These are phyloP conservation scores for Madurella fahalii DNA, from an alignment of 2,329 filamentous ascomycete genomes.

Conservation along the genomic window DNA sequence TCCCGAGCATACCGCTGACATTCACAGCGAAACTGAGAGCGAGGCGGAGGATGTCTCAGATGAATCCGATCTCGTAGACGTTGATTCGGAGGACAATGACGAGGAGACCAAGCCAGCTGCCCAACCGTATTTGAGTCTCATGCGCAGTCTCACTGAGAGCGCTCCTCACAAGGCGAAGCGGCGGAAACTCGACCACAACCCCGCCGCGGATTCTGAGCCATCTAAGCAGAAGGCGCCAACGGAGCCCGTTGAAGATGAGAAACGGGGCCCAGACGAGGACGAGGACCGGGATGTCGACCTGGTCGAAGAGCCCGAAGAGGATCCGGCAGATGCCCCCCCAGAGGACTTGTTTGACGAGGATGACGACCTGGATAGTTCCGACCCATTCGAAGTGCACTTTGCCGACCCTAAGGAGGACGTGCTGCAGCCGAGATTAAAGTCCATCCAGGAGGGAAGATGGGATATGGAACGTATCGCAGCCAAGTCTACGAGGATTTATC, in stretches of 20 bases:
- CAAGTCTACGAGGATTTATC: conserved; percentile 46
- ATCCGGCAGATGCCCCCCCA: conserved; percentile 34
- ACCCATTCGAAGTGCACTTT: conserved; percentile 83
- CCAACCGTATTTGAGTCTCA: conserved; percentile 53
- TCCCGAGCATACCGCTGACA: conserved; percentile 4
- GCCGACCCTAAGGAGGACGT: conserved; percentile 60
- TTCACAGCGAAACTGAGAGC: conserved; percentile 21
- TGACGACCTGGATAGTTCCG: conserved; percentile 45
- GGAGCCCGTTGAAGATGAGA: conserved; percentile 30
- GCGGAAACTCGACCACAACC: conserved; percentile 49
- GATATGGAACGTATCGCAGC: conserved; percentile 43
- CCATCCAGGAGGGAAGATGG: conserved; percentile 50
- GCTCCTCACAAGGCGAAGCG: conserved; percentile 48
- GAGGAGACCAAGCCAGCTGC: conserved; percentile 40
- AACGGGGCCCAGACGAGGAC: conserved; percentile 34
- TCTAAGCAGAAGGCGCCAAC: conserved; percentile 2
- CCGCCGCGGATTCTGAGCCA: conserved; percentile 16
- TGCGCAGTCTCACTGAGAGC: conserved; percentile 52
- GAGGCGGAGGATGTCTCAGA: conserved; percentile 12
- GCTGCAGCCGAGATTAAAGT: conserved; percentile 51
- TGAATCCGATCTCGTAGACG: conserved; percentile 31
- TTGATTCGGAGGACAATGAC: conserved; percentile 45
- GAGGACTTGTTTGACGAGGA: conserved; percentile 41
- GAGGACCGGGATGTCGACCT: conserved; percentile 40
- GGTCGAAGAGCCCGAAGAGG: conserved; percentile 43